These are phyloP conservation scores for Toxicodendron radicans DNA, from an alignment of 345 rosid genomes.

Conservation along the genomic window DNA sequence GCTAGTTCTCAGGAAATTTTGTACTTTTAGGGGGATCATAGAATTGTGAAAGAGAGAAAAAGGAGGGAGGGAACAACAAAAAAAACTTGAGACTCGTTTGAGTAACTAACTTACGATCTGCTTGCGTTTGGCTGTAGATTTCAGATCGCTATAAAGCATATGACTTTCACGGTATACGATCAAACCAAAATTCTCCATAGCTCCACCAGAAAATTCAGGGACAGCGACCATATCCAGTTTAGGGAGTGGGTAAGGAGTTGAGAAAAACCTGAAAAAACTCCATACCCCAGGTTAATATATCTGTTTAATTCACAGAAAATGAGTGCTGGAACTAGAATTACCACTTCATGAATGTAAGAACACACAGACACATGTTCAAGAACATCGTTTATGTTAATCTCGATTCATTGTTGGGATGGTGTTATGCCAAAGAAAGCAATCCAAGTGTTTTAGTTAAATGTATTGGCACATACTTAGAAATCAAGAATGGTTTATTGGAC, in stretches of 20 bases:
- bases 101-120: background rate
- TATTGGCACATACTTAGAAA: too few relatives aligned
- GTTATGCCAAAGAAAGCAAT: too few relatives aligned
- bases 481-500: too few relatives aligned
- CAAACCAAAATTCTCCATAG: constrained; percentile 41
- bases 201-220: constrained; percentile 9
- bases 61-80: too few relatives aligned
- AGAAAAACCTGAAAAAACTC: constrained; percentile 35
- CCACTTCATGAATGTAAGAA: background rate
- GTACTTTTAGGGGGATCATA: too few relatives aligned
- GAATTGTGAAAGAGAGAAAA: too few relatives aligned
- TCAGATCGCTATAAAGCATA: background rate
- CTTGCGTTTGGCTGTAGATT: background rate
- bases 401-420: too few relatives aligned
- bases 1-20: background rate
- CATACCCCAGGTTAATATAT: background rate
- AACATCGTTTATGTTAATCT: background rate
- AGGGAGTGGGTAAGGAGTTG: constrained; percentile 40
- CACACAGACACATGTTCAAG: background rate
- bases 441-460: too few relatives aligned
- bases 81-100: background rate
- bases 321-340: background rate
- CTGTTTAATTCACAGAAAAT: background rate
- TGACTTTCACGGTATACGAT: background rate
- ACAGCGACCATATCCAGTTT: constrained; percentile 48